phyloP scores from a whole-genome alignment of 148 eudicot genomes.

The Persicaria maculosa region DNA sequence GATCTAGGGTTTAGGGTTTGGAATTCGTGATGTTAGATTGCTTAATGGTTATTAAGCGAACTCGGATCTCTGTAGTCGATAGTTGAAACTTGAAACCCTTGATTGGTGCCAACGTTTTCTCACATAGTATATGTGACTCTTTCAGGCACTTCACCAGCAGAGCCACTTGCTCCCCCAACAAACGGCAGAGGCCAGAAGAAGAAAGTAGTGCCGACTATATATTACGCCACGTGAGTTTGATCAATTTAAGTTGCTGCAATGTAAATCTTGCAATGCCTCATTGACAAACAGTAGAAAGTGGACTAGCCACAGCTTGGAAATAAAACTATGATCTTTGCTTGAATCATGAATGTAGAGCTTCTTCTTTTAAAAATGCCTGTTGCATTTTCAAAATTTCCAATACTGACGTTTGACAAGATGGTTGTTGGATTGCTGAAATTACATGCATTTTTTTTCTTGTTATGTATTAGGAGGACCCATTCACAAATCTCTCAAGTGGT shows the following conservation, averaged over 20 bases:
- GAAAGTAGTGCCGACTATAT: slow-evolving; percentile 57
- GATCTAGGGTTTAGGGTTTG: slow-evolving; percentile 1
- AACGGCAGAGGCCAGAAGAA: slow-evolving; percentile 39
- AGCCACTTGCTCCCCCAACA: slow-evolving; percentile 30
- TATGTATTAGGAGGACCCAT: slow-evolving; percentile 76
- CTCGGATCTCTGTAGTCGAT: no score
- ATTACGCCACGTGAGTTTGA: slow-evolving; percentile 77
- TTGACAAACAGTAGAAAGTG: background rate
- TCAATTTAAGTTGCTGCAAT: background rate
- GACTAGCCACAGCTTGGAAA: background rate
- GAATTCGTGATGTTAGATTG: background rate
- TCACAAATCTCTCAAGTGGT: slow-evolving; percentile 85
- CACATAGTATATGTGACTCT: background rate
- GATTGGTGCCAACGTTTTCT: slow-evolving; percentile 7
- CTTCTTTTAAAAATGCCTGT: background rate
- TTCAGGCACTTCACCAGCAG: slow-evolving; percentile 39
- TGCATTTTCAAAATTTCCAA: background rate
- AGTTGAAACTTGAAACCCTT: no score
- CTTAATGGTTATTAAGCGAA: background rate
- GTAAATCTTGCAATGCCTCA: background rate
- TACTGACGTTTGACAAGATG: background rate
- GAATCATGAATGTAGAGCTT: background rate
- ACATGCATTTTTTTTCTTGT: slow-evolving; percentile 10
- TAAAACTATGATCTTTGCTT: background rate
- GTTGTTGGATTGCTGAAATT: slow-evolving; percentile 8